Percentiles rank a stretch among this genome's conserved stretches.
phyloP scores from a whole-genome alignment of 345 rosid genomes.

The Eucalyptus fibrosa region DNA sequence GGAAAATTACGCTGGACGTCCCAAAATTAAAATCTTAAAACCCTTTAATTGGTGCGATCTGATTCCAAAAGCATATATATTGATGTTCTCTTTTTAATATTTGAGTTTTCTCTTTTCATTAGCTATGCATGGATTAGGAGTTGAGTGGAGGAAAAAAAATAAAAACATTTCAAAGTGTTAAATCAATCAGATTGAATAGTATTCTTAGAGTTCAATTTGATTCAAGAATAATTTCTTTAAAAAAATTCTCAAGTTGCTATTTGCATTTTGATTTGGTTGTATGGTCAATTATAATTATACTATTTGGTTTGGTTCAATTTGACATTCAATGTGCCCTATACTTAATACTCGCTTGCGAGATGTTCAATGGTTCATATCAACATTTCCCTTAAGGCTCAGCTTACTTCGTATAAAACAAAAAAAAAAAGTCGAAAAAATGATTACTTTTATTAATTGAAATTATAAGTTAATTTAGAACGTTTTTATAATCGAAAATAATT shows the following conservation, averaged over 20 bases:
- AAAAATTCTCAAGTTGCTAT: background rate
- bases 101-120: background rate
- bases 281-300: background rate
- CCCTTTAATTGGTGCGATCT: background rate
- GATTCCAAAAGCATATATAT: background rate
- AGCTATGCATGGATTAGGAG: background rate
- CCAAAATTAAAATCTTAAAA: background rate
- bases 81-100: background rate
- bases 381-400: fast-evolving
- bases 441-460: background rate
- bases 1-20: background rate
- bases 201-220: too few relatives aligned
- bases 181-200: background rate
- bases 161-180: fast-evolving
- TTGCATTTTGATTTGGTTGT: background rate
- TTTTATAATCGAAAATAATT: too few relatives aligned
- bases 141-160: background rate
- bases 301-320: fast-evolving
- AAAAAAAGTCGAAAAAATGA: too few relatives aligned
- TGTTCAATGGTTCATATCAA: fast-evolving
- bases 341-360: fast-evolving
- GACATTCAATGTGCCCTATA: fast-evolving
- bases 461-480: too few relatives aligned
- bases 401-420: fast-evolving
- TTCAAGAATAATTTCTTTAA: background rate